A percentile compares a stretch with the other conserved stretches of the same genome.
phyloP scores from a whole-genome alignment of 495 filamentous ascomycete species.

The Neurospora hispaniola region DNA sequence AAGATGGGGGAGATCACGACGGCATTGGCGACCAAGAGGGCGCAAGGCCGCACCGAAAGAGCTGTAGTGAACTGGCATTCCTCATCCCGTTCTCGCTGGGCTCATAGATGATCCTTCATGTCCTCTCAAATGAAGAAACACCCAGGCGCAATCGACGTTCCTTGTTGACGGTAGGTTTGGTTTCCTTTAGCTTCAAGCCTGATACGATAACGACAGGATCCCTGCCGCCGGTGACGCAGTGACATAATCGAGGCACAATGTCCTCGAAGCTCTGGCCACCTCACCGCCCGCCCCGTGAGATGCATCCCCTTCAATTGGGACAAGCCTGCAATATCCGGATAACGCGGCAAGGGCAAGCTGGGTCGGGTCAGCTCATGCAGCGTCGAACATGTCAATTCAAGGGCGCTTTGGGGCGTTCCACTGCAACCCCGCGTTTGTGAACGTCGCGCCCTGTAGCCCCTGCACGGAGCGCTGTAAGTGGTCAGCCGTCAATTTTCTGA shows the following conservation, averaged over 20 bases:
- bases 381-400: background rate
- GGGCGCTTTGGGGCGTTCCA: background rate
- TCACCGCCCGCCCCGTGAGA: background rate
- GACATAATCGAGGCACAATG: background rate
- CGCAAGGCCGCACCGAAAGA: slow-evolving; percentile 15
- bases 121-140: background rate
- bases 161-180: background rate
- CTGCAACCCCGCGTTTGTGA: background rate
- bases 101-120: background rate
- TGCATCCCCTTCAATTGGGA: background rate
- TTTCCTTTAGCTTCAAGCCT: background rate
- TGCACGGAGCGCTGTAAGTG: background rate
- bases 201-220: background rate
- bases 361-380: background rate
- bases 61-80: slow-evolving; percentile 38
- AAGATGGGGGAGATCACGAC: background rate
- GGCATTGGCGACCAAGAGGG: slow-evolving; percentile 7
- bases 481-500: background rate
- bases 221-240: background rate
- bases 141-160: background rate
- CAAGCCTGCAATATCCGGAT: background rate
- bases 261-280: background rate
- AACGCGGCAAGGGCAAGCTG: background rate
- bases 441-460: background rate
- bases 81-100: slow-evolving; percentile 30